Conservation (phyloP, 176 grass and related monocot species). For the Eleusine coracana region DNA sequence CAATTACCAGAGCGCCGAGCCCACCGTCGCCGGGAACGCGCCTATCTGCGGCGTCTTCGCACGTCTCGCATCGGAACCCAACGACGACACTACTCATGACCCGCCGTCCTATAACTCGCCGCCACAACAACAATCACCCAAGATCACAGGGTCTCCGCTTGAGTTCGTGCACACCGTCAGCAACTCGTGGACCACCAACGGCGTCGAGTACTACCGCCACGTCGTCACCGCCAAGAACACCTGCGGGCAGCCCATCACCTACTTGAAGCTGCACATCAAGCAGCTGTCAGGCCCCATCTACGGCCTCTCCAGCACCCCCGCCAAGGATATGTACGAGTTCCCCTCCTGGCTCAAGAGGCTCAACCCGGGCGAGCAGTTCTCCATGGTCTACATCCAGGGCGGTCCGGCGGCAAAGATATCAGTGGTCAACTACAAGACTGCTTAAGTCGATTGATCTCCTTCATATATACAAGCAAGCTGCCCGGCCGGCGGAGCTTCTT, state of each 20-base stretch:
- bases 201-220: conserved; percentile 70
- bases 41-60: conserved; percentile 82
- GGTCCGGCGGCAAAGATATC: conserved; percentile 59
- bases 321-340: conserved; percentile 61
- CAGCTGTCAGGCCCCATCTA: conserved; percentile 55
- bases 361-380: conserved; percentile 41
- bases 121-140: neutral
- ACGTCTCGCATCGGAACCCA: conserved; percentile 36
- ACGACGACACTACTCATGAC: neutral
- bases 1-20: conserved; percentile 80
- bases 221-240: conserved; percentile 58
- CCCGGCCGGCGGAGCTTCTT: neutral
- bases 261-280: conserved; percentile 64
- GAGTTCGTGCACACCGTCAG: conserved; percentile 79
- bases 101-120: conserved; percentile 15
- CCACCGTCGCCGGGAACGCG: conserved; percentile 60
- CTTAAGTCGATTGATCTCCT: conserved; percentile 14
- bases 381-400: conserved; percentile 79
- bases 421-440: conserved; percentile 51
- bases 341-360: conserved; percentile 55
- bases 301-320: conserved; percentile 45
- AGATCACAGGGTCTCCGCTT: conserved; percentile 24
- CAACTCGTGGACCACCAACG: conserved; percentile 55
- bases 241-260: conserved; percentile 60
- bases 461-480: neutral